phyloP scores from a whole-genome alignment of 2,329 filamentous ascomycete genomes.

The Podosphaera fusca region DNA sequence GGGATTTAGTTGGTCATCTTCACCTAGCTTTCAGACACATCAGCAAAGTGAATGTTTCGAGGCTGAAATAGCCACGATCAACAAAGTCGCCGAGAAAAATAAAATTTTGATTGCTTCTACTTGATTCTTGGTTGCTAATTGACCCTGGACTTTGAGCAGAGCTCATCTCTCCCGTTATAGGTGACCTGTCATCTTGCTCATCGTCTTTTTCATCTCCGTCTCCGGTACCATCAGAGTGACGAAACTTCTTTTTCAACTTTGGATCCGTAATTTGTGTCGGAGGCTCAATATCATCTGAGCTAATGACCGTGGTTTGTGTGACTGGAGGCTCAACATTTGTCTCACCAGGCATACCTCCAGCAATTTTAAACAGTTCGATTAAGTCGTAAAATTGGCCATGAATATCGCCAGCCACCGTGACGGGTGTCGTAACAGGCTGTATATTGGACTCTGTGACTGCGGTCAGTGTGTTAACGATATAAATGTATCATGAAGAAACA shows the following conservation, averaged over 20 bases:
- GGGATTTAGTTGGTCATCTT: constrained; percentile 9
- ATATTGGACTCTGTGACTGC: constrained; percentile 71
- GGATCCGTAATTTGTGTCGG: constrained; percentile 74
- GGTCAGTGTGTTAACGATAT: constrained; percentile 6
- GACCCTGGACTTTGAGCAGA: constrained; percentile 20
- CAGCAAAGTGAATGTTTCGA: constrained; percentile 50
- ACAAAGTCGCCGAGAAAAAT: constrained; percentile 54
- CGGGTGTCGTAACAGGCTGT: constrained; percentile 86
- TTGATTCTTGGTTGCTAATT: constrained; percentile 18
- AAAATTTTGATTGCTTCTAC: constrained; percentile 42
- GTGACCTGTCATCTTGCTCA: constrained; percentile 18
- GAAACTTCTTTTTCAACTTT: constrained; percentile 68
- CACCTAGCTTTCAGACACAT: constrained; percentile 53
- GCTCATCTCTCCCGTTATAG: constrained; percentile 20
- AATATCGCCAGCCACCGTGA: constrained; percentile 94
- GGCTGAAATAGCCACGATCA: constrained; percentile 49
- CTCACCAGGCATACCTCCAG: constrained; percentile 87
- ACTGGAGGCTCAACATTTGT: constrained; percentile 43
- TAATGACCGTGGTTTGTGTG: constrained; percentile 53
- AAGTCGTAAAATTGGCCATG: constrained; percentile 98
- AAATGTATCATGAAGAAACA: constrained; percentile 18
- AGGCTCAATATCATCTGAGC: constrained; percentile 76
- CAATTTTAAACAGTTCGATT: constrained; percentile 86
- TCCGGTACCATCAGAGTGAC: constrained; percentile 29
- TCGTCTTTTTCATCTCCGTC: constrained; percentile 27